Evolutionary conservation across 2,329 filamentous ascomycete species (phyloP), one percentile per base, ranked within the genome.

Genomic region (Aureobasidium sp.): DNA sequence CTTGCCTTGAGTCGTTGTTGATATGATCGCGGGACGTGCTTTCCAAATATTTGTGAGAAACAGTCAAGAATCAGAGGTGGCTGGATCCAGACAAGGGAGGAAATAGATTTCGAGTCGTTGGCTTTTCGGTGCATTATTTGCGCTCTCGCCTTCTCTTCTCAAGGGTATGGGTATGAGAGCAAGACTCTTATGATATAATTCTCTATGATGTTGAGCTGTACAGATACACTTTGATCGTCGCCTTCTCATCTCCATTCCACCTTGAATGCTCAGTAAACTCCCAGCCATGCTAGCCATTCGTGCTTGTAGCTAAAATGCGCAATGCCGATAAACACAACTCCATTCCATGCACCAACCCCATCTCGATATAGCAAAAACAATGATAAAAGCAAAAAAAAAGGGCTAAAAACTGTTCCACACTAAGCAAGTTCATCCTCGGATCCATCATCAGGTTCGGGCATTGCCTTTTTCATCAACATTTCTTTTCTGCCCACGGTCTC

Each of bases 361-460:
- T 33, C 9, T 33, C 9, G 9, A 24, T 12, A 19, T 33, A 50
- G 5, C 8, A 33, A 15, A 2, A 33, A 56, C 19, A 44, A 40
- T 19, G 22, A 11, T n/a, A 19, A 7, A 29, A 40, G 19, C 3
- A 53, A 33, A 54, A 27, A 40, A 40, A 54, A 33, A 22, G 12
- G 27, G 31, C 3, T 39, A 39, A 24, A 27, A 39, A 15, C 15
- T 12, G 24, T 6, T 27, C 4, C 5, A 15, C 27, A 31, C 17
- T n/a, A 52, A 33, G 57, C 57, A 44, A 60, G 57, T 52, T 60
- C 57, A 35, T 60, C 57, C 47, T 60, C 57, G 5, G 57, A 60
- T n/a, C 57, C 57, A 44, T 60, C 57, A 27, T 60, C 57, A 27
- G 47, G 47, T 35, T 22, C 17, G 15, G 45, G 31, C 35, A 60